These are phyloP conservation scores for Ceriops tagal DNA, from an alignment of 345 rosid species.

Conservation along the genomic window DNA sequence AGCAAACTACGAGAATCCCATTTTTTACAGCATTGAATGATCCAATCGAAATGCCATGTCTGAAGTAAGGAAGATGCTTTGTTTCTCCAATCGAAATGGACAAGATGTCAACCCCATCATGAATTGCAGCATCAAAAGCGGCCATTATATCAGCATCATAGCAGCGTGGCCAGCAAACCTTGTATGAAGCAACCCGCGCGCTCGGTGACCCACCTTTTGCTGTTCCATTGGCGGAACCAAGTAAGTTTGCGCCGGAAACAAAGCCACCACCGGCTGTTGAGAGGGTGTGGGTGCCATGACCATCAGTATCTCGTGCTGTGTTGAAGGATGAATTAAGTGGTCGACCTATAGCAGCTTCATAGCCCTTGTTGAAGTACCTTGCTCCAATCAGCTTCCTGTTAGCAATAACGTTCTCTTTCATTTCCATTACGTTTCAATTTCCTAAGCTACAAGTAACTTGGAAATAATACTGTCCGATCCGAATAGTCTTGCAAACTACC, in stretches of 20 bases:
- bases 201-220: slow-evolving; percentile 20
- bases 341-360: neutral
- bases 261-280: slow-evolving; percentile 19
- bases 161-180: slow-evolving; percentile 15
- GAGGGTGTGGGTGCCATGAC: slow-evolving; percentile 28
- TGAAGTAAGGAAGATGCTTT: neutral
- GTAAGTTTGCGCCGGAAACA: slow-evolving; percentile 11
- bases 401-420: neutral
- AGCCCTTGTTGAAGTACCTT: slow-evolving; percentile 22
- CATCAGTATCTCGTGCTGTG: slow-evolving; percentile 7
- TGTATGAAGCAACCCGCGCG: slow-evolving; percentile 17
- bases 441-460: no score
- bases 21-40: slow-evolving; percentile 16
- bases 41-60: slow-evolving; percentile 3
- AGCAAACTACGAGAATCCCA: slow-evolving; percentile 19
- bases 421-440: neutral
- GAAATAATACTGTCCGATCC: no score
- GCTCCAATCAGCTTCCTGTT: slow-evolving; percentile 25
- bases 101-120: slow-evolving; percentile 20
- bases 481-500: no score
- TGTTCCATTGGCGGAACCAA: slow-evolving; percentile 18
- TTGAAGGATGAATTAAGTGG: neutral
- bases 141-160: slow-evolving; percentile 20
- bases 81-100: slow-evolving; percentile 14
- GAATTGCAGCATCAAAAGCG: slow-evolving; percentile 21